phyloP scores from a whole-genome alignment of 805 yeast genomes.

The Yamadazyma olivae region DNA sequence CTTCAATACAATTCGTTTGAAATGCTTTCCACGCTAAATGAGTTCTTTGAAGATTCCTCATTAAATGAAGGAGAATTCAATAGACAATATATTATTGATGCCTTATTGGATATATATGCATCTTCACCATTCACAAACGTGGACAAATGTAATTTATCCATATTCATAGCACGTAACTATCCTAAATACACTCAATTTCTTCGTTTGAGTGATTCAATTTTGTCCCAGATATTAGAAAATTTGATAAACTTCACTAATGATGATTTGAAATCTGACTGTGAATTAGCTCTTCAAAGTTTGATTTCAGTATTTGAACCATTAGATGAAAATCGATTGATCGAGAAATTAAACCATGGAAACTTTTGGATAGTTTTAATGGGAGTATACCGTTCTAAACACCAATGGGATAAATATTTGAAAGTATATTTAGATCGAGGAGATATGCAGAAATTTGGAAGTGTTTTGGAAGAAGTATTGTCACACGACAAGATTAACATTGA shows the following conservation, averaged over 20 bases:
- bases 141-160: slow-evolving; percentile 43
- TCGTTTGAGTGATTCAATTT: slow-evolving; percentile 58
- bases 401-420: slow-evolving; percentile 23
- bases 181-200: slow-evolving; percentile 86
- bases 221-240: slow-evolving; percentile 45
- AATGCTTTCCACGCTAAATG: slow-evolving; percentile 68
- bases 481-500: slow-evolving; percentile 18
- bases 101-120: slow-evolving; percentile 58
- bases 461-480: slow-evolving; percentile 25
- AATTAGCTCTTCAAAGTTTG: slow-evolving; percentile 71
- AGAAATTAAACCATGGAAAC: slow-evolving; percentile 50
- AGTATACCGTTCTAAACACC: slow-evolving; percentile 53
- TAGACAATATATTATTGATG: slow-evolving; percentile 77
- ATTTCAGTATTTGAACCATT: slow-evolving; percentile 64
- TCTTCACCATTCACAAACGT: slow-evolving; percentile 24
- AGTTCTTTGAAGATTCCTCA: slow-evolving; percentile 76
- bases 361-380: slow-evolving; percentile 58
- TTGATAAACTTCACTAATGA: slow-evolving; percentile 44
- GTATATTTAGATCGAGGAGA: slow-evolving; percentile 11
- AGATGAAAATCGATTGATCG: slow-evolving; percentile 46
- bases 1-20: slow-evolving; percentile 55
- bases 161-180: slow-evolving; percentile 76
- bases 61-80: slow-evolving; percentile 64
- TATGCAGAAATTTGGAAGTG: slow-evolving; percentile 15
- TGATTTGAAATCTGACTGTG: slow-evolving; percentile 54